Evolutionary conservation across 495 filamentous ascomycete species (phyloP), one percentile per base, ranked within the genome.

Genomic region (Penicillium bialowiezense): DNA sequence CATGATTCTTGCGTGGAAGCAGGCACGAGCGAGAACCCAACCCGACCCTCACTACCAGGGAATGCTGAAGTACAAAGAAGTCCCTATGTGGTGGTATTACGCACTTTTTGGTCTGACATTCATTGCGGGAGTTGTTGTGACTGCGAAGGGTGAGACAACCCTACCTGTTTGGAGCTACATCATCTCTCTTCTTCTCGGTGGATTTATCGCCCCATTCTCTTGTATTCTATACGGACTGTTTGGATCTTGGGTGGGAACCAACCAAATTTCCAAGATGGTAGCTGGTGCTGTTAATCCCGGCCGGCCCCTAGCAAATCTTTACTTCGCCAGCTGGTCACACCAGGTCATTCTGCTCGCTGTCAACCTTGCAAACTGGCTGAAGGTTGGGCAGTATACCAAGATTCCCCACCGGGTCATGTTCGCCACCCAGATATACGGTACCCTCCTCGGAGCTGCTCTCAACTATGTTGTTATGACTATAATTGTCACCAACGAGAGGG

Each of bases 91-190:
- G 64, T 20, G 72, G 58, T 10, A 74, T 69, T 9, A 63, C 46
- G 31, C 56, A 56, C 12, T 59, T 14, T 20, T 54, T 44, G 13
- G 59, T 54, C 34, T 63, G 55, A 7, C 59, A 56, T 51, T 72
- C 53, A 18, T 76, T 33, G 62, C 73, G 3, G 80, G 75, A 7
- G 48, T 82, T 8, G 63, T 71, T 18, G 66, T 69, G 17, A 68
- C 67, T 26, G 67, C 74, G 47, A 64, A 69, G 43, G 70, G 70
- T 13, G 60, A 76, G 10, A 71, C 69, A 4, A 81, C 77, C 3
- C 64, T 82, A 13, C 75, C 79, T 0, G 71, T 59, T 39, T 82
- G 78, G 79, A 78, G 68, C 1, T 81, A 75, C 55, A 61, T 82
- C 36, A 42, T 83, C 13, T 52, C 76, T 1, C 44, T 68, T 0